Conservation (phyloP, 1,284 basidiomycete species). For the Tilletia walkeri region DNA sequence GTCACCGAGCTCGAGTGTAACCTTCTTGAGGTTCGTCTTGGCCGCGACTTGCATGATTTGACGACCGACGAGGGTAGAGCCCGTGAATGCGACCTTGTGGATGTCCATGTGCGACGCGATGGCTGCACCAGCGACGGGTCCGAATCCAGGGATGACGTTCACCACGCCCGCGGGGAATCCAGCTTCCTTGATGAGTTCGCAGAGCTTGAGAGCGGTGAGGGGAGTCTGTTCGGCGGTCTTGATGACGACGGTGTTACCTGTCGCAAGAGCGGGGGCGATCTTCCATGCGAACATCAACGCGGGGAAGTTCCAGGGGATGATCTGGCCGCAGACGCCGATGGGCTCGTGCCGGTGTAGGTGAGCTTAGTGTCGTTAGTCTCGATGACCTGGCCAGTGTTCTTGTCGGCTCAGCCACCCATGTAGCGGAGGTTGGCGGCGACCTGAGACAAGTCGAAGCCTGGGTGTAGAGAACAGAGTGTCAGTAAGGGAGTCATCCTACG, state of each 20-base stretch:
- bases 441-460: conserved; percentile 67
- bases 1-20: conserved; percentile 59
- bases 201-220: conserved; percentile 71
- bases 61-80: conserved; percentile 69
- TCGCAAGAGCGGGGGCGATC: conserved; percentile 60
- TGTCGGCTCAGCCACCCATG: conserved; percentile 69
- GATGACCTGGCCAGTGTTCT: conserved; percentile 77
- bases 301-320: conserved; percentile 69
- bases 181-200: conserved; percentile 73
- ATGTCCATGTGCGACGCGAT: conserved; percentile 63
- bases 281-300: conserved; percentile 70
- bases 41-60: conserved; percentile 80
- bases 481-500: neutral
- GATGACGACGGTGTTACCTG: conserved; percentile 49
- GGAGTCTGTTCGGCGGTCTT: conserved; percentile 78
- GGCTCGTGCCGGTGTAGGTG: conserved; percentile 76
- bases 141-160: conserved; percentile 73
- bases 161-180: conserved; percentile 85
- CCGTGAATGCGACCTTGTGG: conserved; percentile 60
- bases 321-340: conserved; percentile 71
- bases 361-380: conserved; percentile 75
- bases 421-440: conserved; percentile 68
- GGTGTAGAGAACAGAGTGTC: neutral
- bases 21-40: conserved; percentile 67
- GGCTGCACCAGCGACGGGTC: conserved; percentile 73